A percentile compares a stretch with the other conserved stretches of the same genome.
Evolutionary conservation across 1,284 basidiomycete genomes (phyloP).

Genomic region (Microbotryum silenes-acaulis): DNA sequence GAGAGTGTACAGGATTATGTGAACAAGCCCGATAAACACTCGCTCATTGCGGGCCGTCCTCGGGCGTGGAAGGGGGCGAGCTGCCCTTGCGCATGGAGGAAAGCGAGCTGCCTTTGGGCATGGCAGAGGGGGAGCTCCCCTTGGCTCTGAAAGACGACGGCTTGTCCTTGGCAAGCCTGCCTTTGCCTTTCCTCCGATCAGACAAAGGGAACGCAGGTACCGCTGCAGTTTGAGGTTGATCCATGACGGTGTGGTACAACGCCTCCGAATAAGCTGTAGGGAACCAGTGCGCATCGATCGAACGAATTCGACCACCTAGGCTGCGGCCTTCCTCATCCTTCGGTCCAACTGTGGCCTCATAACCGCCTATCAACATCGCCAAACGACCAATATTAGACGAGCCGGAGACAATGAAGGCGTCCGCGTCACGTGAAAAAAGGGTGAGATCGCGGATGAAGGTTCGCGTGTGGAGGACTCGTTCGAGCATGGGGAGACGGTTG

Average conservation of each 20-base stretch:
- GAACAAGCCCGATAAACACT: too few relatives aligned
- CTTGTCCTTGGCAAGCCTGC: too few relatives aligned
- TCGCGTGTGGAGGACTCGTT: conserved; percentile 20
- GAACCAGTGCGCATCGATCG: conserved; percentile 20
- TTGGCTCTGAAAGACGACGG: too few relatives aligned
- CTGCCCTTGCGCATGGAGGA: too few relatives aligned
- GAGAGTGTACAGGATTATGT: too few relatives aligned
- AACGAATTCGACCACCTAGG: conserved; percentile 15
- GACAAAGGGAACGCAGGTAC: too few relatives aligned
- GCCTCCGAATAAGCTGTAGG: conserved; percentile 18
- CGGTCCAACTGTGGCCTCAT: conserved; percentile 10
- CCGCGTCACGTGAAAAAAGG: conserved; percentile 16
- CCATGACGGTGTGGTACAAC: conserved; percentile 4
- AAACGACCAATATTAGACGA: conserved; percentile 31
- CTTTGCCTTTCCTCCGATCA: too few relatives aligned
- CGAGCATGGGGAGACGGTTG: conserved; percentile 18
- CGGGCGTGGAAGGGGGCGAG: too few relatives aligned
- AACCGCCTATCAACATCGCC: conserved; percentile 22
- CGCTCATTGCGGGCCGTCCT: too few relatives aligned
- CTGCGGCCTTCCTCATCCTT: neutral
- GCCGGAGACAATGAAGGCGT: conserved; percentile 32
- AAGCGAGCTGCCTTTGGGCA: too few relatives aligned
- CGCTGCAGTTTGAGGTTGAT: neutral
- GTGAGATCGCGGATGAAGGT: conserved; percentile 33
- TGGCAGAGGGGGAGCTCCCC: too few relatives aligned